phyloP scores from a whole-genome alignment of 2,329 filamentous ascomycete species.

The Fusarium coicis region DNA sequence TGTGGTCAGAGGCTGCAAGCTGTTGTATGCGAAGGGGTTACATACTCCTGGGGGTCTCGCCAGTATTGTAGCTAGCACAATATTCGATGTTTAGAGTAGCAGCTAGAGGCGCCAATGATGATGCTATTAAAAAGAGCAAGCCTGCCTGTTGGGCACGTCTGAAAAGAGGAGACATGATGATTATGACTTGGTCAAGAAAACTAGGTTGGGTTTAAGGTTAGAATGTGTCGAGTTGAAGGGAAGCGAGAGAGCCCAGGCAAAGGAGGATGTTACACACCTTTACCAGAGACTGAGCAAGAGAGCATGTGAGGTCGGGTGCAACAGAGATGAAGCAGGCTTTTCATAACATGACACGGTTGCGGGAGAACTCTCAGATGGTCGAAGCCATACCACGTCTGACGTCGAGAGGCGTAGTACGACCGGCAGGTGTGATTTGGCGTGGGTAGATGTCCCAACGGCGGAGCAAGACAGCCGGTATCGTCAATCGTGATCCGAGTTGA shows the following conservation, averaged over 20 bases:
- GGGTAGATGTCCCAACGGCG: conserved; percentile 16
- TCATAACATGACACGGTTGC: conserved; percentile 41
- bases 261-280: conserved; percentile 35
- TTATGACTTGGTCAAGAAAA: conserved; percentile 22
- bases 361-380: conserved; percentile 29
- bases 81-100: conserved; percentile 45
- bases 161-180: conserved; percentile 37
- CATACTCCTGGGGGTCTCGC: conserved; percentile 47
- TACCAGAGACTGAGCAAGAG: conserved; percentile 22
- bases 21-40: not conserved
- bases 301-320: conserved; percentile 33
- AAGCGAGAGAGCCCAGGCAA: not conserved
- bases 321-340: conserved; percentile 35
- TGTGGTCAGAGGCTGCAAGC: not conserved
- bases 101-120: conserved; percentile 39
- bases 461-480: conserved; percentile 29
- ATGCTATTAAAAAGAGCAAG: conserved; percentile 40
- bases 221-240: conserved; percentile 7
- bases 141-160: conserved; percentile 37
- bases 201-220: conserved; percentile 9
- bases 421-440: conserved; percentile 14
- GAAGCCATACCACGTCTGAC: conserved; percentile 42
- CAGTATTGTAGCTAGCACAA: conserved; percentile 54
- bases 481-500: conserved; percentile 30
- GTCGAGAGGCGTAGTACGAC: conserved; percentile 27